Evolutionary conservation across 2,329 filamentous ascomycete species (phyloP).

Genomic region (Nothopassalora personata): DNA sequence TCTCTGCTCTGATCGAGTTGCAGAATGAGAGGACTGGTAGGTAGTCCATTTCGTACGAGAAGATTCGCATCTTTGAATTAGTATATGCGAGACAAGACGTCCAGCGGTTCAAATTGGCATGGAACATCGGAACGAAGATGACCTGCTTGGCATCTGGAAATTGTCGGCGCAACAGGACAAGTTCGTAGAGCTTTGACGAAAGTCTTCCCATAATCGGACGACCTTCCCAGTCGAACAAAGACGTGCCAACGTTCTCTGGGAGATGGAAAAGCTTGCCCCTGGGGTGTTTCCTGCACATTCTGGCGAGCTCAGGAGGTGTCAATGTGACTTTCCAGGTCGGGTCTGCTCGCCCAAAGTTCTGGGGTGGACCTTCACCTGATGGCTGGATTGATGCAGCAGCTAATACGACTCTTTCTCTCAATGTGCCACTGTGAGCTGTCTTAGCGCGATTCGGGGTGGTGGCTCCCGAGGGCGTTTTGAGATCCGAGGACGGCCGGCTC

Average conservation of each 20-base stretch:
- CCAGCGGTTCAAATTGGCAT: slow-evolving; percentile 35
- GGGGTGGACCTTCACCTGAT: slow-evolving; percentile 2
- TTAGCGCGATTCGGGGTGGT: not conserved
- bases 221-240: slow-evolving; percentile 19
- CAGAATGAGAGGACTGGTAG: slow-evolving; percentile 35
- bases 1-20: slow-evolving; percentile 36
- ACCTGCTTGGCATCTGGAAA: slow-evolving; percentile 45
- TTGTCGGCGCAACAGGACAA: slow-evolving; percentile 22
- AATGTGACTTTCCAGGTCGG: slow-evolving; percentile 17
- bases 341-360: slow-evolving; percentile 19
- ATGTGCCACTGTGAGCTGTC: slow-evolving; percentile 10
- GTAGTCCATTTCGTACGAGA: slow-evolving; percentile 35
- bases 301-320: slow-evolving; percentile 15
- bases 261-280: slow-evolving; percentile 20
- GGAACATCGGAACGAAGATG: slow-evolving; percentile 48
- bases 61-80: slow-evolving; percentile 38
- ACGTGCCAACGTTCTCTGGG: slow-evolving; percentile 16
- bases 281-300: slow-evolving; percentile 20
- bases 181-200: slow-evolving; percentile 17
- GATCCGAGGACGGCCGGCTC: not conserved
- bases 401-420: slow-evolving; percentile 17
- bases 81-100: slow-evolving; percentile 37
- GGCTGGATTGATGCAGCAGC: slow-evolving; percentile 18
- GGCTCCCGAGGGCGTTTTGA: not conserved
- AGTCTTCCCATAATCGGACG: slow-evolving; percentile 11